Base-by-base conservation (phyloP, 371 early-diverging fungal species). In the Agmasoma carcini region DNA sequence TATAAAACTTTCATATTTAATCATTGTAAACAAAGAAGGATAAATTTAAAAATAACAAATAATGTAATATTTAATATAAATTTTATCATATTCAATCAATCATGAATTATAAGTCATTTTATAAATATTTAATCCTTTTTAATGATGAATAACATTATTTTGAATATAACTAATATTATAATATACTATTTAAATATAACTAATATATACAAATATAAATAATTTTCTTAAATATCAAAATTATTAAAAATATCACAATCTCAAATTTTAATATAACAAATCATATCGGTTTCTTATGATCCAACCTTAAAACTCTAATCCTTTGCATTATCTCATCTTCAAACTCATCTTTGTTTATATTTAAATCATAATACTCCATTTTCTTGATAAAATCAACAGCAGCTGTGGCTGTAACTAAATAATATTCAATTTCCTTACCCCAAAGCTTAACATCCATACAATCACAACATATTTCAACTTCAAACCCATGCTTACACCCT, bases 311-410 rank as follows among this genome's bases (percentile, higher is more conserved):
- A 61, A 31, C 0, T 46, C 22, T 27, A 23, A 62, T 29, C 23
- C 40, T 26, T 14, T 45, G 23, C 29, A 37, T 51, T 9, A 61
- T 57, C 19, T 62, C 26, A 20, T 27, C 15, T n/a, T 61, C 36
- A 43, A 55, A 67, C 34, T 67, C 67, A 1, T 52, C 36, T 43
- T 50, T 38, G 14, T 31, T 52, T 27, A 67, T 58, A 23, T 67
- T 67, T 11, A 67, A 26, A 33, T 55, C 54, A 43, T 56, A 55
- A 54, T 46, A 67, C 34, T 67, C 67, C 52, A 67, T 56, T 49
- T 26, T 61, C 36, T 46, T 53, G 6, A 67, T 67, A 50, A 57
- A 67, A 9, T 57, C 52, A 17, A 61, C 11, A 23, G 62, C 62
- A 27, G 55, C 55, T 17, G 46, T 25, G 2, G 37, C 17, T 54